phyloP scores from a whole-genome alignment of 129 eudicot genomes.

The Lonicera japonica region DNA sequence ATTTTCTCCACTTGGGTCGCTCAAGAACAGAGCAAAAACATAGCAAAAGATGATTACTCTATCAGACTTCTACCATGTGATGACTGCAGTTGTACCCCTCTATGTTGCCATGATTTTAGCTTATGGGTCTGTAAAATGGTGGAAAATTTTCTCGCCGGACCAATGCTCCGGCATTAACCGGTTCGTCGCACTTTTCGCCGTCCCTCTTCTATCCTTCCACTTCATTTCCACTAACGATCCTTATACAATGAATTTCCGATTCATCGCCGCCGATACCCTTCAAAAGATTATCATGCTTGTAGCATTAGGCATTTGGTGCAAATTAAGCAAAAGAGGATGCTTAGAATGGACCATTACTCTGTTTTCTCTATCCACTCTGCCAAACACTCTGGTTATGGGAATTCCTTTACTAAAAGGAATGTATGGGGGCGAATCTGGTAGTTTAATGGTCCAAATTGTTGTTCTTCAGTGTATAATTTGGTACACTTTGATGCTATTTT shows the following conservation, averaged over 20 bases:
- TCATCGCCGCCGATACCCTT: conserved; percentile 54
- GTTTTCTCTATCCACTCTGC: conserved; percentile 53
- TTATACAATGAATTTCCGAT: conserved; percentile 45
- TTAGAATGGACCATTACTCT: conserved; percentile 51
- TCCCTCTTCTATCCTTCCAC: conserved; percentile 49
- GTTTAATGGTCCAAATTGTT: conserved; percentile 52
- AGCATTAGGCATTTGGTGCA: conserved; percentile 22
- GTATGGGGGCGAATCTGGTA: conserved; percentile 40
- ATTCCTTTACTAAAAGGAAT: conserved; percentile 42
- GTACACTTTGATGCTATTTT: conserved; percentile 49
- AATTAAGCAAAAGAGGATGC: conserved; percentile 23
- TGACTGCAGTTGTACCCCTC: conserved; percentile 44
- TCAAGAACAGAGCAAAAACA: background rate
- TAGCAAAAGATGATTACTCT: conserved; percentile 42
- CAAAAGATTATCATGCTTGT: conserved; percentile 39
- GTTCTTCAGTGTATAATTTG: conserved; percentile 54
- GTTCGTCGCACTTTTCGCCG: conserved; percentile 51
- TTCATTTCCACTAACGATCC: conserved; percentile 53
- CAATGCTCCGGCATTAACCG: conserved; percentile 62
- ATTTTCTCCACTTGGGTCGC: background rate
- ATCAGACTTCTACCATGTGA: conserved; percentile 29
- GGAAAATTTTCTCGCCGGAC: conserved; percentile 46
- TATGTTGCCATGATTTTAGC: conserved; percentile 54
- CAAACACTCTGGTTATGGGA: conserved; percentile 60
- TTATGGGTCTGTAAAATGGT: conserved; percentile 51